These are phyloP conservation scores for Diutina siamensis DNA, from an alignment of 1,139 yeast species.

Conservation along the genomic window DNA sequence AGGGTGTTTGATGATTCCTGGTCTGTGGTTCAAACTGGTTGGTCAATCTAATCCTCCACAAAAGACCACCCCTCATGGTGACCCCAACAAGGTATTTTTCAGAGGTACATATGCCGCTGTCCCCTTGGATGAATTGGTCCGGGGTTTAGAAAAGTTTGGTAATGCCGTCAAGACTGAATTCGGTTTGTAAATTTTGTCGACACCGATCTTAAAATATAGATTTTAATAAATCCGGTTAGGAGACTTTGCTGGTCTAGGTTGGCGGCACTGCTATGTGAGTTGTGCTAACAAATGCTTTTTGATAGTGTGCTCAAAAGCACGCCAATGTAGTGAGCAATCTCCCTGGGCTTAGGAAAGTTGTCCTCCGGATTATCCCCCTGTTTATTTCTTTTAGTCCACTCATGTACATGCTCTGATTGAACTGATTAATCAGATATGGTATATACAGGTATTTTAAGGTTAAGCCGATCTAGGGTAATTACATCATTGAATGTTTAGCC, in stretches of 20 bases:
- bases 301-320: no score
- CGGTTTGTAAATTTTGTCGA: slow-evolving; percentile 17
- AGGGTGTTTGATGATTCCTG: slow-evolving; percentile 75
- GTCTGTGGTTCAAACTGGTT: slow-evolving; percentile 69
- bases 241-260: no score
- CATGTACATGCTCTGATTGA: background rate
- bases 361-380: no score
- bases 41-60: slow-evolving; percentile 44
- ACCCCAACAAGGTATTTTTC: slow-evolving; percentile 46
- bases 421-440: background rate
- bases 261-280: no score
- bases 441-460: background rate
- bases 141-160: slow-evolving; percentile 58
- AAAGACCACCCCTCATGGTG: slow-evolving; percentile 20
- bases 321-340: no score
- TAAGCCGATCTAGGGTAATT: background rate
- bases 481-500: no score
- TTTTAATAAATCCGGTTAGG: background rate
- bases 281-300: no score
- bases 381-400: no score
- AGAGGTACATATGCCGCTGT: slow-evolving; percentile 91
- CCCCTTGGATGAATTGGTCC: slow-evolving; percentile 45
- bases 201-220: background rate
- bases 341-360: no score
- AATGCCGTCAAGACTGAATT: slow-evolving; percentile 39